Conservation (phyloP, 495 filamentous ascomycete species). For the Neurospora tetrasperma region DNA sequence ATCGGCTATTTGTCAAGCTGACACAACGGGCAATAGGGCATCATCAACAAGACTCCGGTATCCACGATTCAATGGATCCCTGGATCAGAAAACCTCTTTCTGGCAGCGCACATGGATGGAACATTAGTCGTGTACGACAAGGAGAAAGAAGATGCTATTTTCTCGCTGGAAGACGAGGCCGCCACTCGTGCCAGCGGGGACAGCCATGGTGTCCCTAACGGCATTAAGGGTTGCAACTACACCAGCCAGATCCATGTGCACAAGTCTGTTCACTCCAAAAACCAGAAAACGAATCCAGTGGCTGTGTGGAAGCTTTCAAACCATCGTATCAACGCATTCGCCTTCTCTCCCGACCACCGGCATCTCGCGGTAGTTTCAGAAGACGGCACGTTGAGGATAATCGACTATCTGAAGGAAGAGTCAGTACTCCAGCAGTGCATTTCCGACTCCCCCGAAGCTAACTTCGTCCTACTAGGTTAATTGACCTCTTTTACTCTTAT, state of each 20-base stretch:
- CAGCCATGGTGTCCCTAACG: slow-evolving; percentile 24
- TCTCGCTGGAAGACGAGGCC: slow-evolving; percentile 38
- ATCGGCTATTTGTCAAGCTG: neutral
- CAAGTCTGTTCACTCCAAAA: slow-evolving; percentile 85
- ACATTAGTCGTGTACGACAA: slow-evolving; percentile 95
- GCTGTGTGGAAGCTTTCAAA: slow-evolving; percentile 85
- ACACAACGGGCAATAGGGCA: slow-evolving; percentile 39
- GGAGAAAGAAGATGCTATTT: slow-evolving; percentile 83
- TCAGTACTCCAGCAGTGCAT: slow-evolving; percentile 31
- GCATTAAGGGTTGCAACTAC: slow-evolving; percentile 16
- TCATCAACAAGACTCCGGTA: slow-evolving; percentile 76
- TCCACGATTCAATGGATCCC: slow-evolving; percentile 88
- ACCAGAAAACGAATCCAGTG: slow-evolving; percentile 88
- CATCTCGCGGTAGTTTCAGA: slow-evolving; percentile 90
- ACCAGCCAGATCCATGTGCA: slow-evolving; percentile 47
- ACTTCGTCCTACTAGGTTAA: slow-evolving; percentile 40
- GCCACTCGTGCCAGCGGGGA: slow-evolving; percentile 30
- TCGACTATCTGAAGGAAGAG: slow-evolving; percentile 88
- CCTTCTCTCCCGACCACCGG: slow-evolving; percentile 75
- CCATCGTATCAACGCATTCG: slow-evolving; percentile 77
- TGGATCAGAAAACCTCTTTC: slow-evolving; percentile 84
- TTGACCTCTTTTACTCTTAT: slow-evolving; percentile 80
- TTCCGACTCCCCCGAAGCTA: neutral
- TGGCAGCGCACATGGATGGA: slow-evolving; percentile 89
- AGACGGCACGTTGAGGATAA: slow-evolving; percentile 78